Conservation (phyloP, 2,329 filamentous ascomycete species). For the Exutisphaerella laricina region DNA sequence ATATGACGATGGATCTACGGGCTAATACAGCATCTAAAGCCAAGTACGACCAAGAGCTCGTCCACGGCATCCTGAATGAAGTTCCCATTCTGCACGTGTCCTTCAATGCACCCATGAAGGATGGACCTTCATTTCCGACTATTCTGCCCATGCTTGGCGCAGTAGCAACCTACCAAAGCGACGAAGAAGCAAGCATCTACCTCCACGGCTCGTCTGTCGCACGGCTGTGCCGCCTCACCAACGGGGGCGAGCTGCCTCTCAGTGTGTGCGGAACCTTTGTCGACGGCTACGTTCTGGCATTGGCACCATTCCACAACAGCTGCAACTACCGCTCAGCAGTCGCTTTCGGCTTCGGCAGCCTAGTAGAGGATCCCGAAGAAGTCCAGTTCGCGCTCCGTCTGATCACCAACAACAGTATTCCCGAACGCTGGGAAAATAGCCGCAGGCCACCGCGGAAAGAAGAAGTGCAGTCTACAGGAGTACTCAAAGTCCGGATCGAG, state of each 20-base stretch:
- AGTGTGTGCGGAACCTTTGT: constrained; percentile 67
- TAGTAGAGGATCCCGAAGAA: constrained; percentile 68
- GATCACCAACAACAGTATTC: constrained; percentile 69
- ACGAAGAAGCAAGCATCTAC: constrained; percentile 61
- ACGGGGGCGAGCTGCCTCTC: constrained; percentile 52
- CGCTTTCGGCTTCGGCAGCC: constrained; percentile 65
- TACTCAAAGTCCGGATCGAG: constrained; percentile 63
- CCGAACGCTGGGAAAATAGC: constrained; percentile 62
- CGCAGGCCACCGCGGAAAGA: constrained; percentile 64
- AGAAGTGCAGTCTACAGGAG: constrained; percentile 69
- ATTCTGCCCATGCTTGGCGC: constrained; percentile 82
- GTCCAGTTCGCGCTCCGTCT: constrained; percentile 72
- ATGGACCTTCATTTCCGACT: constrained; percentile 61
- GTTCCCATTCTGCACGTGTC: constrained; percentile 74
- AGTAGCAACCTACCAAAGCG: constrained; percentile 66
- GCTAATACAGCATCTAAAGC: constrained; percentile 40
- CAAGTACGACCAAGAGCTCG: constrained; percentile 64
- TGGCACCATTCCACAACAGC: constrained; percentile 74
- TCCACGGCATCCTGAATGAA: constrained; percentile 70
- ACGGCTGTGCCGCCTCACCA: constrained; percentile 65
- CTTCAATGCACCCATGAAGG: constrained; percentile 55
- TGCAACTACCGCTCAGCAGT: constrained; percentile 78
- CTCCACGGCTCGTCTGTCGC: constrained; percentile 80
- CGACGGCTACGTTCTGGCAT: constrained; percentile 72
- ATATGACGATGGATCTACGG: no score